Evolutionary conservation across 495 filamentous ascomycete species (phyloP).

Genomic region (Margaritispora aquatica): DNA sequence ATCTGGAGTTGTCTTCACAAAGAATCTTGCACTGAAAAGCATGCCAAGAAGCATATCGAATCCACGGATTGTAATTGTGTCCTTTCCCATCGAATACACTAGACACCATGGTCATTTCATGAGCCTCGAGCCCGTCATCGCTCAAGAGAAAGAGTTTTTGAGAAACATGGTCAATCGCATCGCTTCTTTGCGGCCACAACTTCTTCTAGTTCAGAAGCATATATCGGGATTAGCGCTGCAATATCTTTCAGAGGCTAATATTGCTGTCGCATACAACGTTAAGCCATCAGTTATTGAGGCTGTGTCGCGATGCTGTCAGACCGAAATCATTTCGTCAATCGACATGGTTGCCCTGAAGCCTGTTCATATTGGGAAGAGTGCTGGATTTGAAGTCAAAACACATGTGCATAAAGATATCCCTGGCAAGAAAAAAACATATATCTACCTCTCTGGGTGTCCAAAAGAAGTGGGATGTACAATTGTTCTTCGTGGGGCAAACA

Average conservation of each 20-base stretch:
- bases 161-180: conserved; percentile 92
- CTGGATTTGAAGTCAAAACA: conserved; percentile 90
- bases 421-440: conserved; percentile 84
- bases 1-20: conserved; percentile 92
- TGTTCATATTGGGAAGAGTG: conserved; percentile 70
- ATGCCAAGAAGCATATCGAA: conserved; percentile 84
- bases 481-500: conserved; percentile 77
- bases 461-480: conserved; percentile 95
- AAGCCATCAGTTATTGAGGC: conserved; percentile 93
- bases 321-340: conserved; percentile 87
- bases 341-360: conserved; percentile 85
- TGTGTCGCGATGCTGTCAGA: conserved; percentile 84
- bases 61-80: conserved; percentile 86
- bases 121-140: conserved; percentile 95
- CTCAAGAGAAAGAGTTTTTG: conserved; percentile 92
- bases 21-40: conserved; percentile 90
- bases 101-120: conserved; percentile 92
- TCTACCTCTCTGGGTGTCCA: conserved; percentile 89
- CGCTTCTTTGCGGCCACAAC: conserved; percentile 69
- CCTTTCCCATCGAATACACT: conserved; percentile 94
- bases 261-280: conserved; percentile 92
- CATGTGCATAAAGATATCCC: conserved; percentile 70
- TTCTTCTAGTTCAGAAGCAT: conserved; percentile 83
- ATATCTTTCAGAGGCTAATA: conserved; percentile 78
- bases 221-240: conserved; percentile 87